Conservation (phyloP, 495 filamentous ascomycete genomes). For the Collariella sp. region DNA sequence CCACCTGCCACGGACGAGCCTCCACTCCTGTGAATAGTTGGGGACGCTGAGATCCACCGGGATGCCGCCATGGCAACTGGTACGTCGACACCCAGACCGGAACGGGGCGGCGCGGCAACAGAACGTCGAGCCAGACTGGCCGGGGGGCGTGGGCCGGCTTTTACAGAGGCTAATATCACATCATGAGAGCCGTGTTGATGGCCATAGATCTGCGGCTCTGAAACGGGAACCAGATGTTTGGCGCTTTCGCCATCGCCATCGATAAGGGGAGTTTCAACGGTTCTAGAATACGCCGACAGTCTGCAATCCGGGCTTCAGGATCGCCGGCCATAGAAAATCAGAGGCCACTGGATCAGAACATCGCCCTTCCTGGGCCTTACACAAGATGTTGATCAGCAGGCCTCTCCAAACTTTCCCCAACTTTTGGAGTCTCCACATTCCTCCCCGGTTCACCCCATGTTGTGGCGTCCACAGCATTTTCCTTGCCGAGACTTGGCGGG, state of each 20-base stretch:
- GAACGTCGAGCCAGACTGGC: conserved; percentile 20
- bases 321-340: not conserved
- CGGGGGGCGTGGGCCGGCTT: conserved; percentile 9
- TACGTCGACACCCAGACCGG: conserved; percentile 4
- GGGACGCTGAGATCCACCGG: not conserved
- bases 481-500: conserved; percentile 20
- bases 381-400: conserved; percentile 18
- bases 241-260: not conserved
- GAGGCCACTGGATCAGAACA: conserved; percentile 13
- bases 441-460: not conserved
- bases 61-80: not conserved
- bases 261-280: not conserved
- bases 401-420: conserved; percentile 27
- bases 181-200: not conserved
- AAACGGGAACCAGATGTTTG: not conserved
- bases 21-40: conserved; percentile 24
- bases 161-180: conserved; percentile 22
- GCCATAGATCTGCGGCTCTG: not conserved
- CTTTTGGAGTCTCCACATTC: conserved; percentile 11
- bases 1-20: conserved; percentile 11
- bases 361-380: not conserved
- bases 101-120: conserved; percentile 20
- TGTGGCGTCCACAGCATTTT: conserved; percentile 5
- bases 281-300: too few species aligned
- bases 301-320: not conserved